Conservation (phyloP, 352 stramenopile species). For the Globisporangium apiculatum region DNA sequence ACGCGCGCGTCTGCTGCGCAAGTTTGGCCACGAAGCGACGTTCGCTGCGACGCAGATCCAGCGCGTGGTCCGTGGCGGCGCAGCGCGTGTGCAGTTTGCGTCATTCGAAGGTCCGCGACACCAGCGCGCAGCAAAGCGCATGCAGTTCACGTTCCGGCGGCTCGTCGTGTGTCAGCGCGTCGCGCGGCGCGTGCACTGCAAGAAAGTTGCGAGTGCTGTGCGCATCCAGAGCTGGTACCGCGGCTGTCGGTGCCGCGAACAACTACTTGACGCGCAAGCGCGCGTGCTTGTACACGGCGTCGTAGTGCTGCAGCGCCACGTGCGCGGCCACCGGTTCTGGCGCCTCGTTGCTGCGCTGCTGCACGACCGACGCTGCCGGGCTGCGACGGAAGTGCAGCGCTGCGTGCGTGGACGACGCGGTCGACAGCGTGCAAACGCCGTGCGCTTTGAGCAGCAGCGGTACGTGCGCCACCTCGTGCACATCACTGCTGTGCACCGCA, state of each 20-base stretch:
- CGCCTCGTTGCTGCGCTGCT: constrained; percentile 29
- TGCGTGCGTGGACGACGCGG: constrained; percentile 31
- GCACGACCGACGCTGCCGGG: constrained; percentile 18
- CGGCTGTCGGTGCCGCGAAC: constrained; percentile 24
- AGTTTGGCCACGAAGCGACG: constrained; percentile 41
- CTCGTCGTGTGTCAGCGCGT: constrained; percentile 17
- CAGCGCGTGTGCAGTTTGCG: constrained; percentile 22
- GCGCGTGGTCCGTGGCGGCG: constrained; percentile 31
- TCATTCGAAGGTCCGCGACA: constrained; percentile 30
- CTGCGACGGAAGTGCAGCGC: constrained; percentile 29
- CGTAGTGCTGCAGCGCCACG: constrained; percentile 31
- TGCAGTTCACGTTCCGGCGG: constrained; percentile 36
- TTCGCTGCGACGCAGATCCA: constrained; percentile 60
- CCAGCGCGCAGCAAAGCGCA: constrained; percentile 21
- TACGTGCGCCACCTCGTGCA: constrained; percentile 21
- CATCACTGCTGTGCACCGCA: constrained; percentile 16
- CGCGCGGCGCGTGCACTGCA: constrained; percentile 15
- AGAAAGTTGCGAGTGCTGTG: constrained; percentile 16
- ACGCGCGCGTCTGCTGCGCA: not conserved
- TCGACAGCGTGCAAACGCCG: constrained; percentile 13
- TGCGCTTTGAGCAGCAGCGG: constrained; percentile 36
- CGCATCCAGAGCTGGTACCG: constrained; percentile 43
- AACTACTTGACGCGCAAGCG: constrained; percentile 17
- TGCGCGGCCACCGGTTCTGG: constrained; percentile 38
- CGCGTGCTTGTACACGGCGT: constrained; percentile 25